phyloP scores from a whole-genome alignment of 2,329 filamentous ascomycete genomes.

The Claviceps fusiformis region DNA sequence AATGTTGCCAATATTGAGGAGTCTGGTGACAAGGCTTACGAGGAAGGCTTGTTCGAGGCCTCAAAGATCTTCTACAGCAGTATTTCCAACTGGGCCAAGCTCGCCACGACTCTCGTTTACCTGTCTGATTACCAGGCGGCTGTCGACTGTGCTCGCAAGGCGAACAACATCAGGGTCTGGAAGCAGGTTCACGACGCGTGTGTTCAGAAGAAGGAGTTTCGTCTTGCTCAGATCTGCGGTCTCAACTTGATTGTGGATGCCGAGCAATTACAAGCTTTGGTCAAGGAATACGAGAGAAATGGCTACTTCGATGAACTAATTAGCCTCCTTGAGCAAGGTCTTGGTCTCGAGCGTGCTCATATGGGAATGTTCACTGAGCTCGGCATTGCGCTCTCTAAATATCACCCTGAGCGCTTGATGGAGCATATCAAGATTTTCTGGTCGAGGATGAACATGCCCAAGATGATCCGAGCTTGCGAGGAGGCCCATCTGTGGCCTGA shows the following conservation, averaged over 20 bases:
- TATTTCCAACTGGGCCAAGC: conserved; percentile 99
- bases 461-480: conserved; percentile 87
- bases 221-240: conserved; percentile 95
- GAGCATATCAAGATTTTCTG: conserved; percentile 98
- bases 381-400: conserved; percentile 84
- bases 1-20: conserved; percentile 95
- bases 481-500: conserved; percentile 95
- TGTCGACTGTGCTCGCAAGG: conserved; percentile 94
- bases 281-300: conserved; percentile 92
- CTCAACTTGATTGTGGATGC: conserved; percentile 96
- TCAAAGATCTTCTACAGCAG: conserved; percentile 98
- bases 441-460: conserved; percentile 93
- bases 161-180: conserved; percentile 99
- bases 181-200: conserved; percentile 96
- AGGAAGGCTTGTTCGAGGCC: conserved; percentile 85
- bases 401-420: conserved; percentile 92
- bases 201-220: conserved; percentile 96
- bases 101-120: conserved; percentile 94
- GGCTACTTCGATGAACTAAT: conserved; percentile 99
- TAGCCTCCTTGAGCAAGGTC: conserved; percentile 79
- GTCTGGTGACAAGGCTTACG: conserved; percentile 95
- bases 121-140: conserved; percentile 94
- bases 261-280: conserved; percentile 82
- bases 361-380: conserved; percentile 97
- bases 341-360: conserved; percentile 81